phyloP scores from a whole-genome alignment of 1,139 yeast genomes.

The Hyphopichia khmerensis region DNA sequence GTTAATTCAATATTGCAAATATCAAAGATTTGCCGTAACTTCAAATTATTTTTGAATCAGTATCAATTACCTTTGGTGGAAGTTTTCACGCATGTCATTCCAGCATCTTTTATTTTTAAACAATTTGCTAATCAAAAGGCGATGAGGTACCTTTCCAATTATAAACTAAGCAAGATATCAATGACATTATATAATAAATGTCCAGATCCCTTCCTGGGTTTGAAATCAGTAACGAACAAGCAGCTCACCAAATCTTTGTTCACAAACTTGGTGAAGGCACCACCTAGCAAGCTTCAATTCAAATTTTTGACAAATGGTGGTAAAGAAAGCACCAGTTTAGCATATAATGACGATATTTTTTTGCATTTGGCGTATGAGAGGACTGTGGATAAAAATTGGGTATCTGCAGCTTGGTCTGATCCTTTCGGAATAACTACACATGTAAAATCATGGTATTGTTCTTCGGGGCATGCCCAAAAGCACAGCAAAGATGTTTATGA shows the following conservation, averaged over 20 bases:
- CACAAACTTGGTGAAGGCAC: slow-evolving; percentile 45
- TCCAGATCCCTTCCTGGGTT: slow-evolving; percentile 24
- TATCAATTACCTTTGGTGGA: slow-evolving; percentile 45
- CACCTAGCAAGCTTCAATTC: slow-evolving; percentile 51
- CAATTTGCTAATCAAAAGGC: slow-evolving; percentile 32
- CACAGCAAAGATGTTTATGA: slow-evolving; percentile 22
- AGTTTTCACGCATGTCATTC: slow-evolving; percentile 57
- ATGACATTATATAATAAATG: slow-evolving; percentile 64
- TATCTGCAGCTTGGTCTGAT: slow-evolving; percentile 88
- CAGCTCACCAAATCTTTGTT: slow-evolving; percentile 23
- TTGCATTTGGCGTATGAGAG: slow-evolving; percentile 85
- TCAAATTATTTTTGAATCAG: slow-evolving; percentile 38
- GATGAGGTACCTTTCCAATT: slow-evolving; percentile 49
- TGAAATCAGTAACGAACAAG: slow-evolving; percentile 4
- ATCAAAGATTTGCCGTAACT: slow-evolving; percentile 47
- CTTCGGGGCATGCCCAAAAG: slow-evolving; percentile 14
- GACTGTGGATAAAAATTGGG: slow-evolving; percentile 79
- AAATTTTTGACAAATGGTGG: slow-evolving; percentile 35
- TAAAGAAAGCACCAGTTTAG: slow-evolving; percentile 18
- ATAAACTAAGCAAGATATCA: slow-evolving; percentile 49
- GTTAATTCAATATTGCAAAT: slow-evolving; percentile 48
- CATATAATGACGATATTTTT: slow-evolving; percentile 62
- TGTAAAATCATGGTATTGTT: slow-evolving; percentile 66
- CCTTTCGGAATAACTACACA: slow-evolving; percentile 68
- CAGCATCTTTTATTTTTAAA: slow-evolving; percentile 50